Evolutionary conservation across 2,329 filamentous ascomycete genomes (phyloP).

Genomic region (Aspergillus ruber): DNA sequence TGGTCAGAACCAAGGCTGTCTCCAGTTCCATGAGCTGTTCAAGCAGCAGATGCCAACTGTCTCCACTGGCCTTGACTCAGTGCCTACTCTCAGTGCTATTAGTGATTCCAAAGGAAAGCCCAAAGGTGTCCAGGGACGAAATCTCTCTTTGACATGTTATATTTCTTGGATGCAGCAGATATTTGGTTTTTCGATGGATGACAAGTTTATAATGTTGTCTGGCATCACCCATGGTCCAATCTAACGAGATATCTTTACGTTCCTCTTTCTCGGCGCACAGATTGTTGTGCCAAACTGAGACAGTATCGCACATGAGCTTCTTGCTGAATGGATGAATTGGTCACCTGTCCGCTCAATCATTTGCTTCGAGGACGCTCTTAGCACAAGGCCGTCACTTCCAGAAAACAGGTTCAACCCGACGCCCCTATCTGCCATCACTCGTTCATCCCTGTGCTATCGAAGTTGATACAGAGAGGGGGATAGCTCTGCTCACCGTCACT

Average conservation of each 20-base stretch:
- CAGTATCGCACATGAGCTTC: conserved; percentile 76
- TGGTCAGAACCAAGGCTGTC: conserved; percentile 54
- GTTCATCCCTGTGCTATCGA: too few relatives aligned
- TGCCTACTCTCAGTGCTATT: conserved; percentile 68
- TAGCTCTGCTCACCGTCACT: too few relatives aligned
- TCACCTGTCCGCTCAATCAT: too few relatives aligned
- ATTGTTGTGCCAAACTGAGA: conserved; percentile 73
- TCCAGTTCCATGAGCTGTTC: conserved; percentile 48
- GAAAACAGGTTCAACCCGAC: too few relatives aligned
- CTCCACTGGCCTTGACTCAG: conserved; percentile 75
- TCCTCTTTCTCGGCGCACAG: conserved; percentile 76
- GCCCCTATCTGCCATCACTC: too few relatives aligned
- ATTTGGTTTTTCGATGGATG: conserved; percentile 66
- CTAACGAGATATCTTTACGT: conserved; percentile 74
- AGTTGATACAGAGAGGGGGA: too few relatives aligned
- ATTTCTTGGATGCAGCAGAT: conserved; percentile 88
- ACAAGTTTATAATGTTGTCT: conserved; percentile 73
- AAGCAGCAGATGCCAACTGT: conserved; percentile 56
- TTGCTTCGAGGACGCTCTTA: too few relatives aligned
- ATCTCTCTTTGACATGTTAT: conserved; percentile 80
- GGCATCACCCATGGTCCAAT: conserved; percentile 67
- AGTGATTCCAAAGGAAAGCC: conserved; percentile 69
- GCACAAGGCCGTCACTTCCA: too few relatives aligned
- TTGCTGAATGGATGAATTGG: conserved; percentile 91
- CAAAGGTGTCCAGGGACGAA: conserved; percentile 81